Evolutionary conservation across 352 stramenopile species (phyloP).

Genomic region (Saprolegnia parasitica): DNA sequence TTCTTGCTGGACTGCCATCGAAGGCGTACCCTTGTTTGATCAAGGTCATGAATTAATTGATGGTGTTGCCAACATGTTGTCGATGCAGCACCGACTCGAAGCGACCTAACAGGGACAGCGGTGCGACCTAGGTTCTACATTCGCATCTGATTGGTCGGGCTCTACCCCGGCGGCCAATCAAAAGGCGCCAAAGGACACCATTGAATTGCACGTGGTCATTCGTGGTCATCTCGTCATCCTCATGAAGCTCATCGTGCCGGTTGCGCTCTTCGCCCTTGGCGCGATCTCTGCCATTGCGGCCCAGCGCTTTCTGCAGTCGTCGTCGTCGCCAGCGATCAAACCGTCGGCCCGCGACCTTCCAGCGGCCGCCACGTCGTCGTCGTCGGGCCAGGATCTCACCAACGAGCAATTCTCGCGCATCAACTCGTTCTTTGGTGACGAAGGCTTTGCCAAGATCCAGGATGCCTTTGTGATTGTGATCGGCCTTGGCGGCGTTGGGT

Average conservation of each 20-base stretch:
- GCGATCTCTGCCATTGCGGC: neutral
- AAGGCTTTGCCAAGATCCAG: conserved; percentile 87
- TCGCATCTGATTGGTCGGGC: too few relatives aligned
- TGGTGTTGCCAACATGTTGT: too few relatives aligned
- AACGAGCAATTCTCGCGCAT: conserved; percentile 90
- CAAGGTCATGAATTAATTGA: too few relatives aligned
- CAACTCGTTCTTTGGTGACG: conserved; percentile 91
- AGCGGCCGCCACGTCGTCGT: neutral
- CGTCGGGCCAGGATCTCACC: conserved; percentile 37
- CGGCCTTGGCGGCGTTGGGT: conserved; percentile 95
- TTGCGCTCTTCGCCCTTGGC: neutral
- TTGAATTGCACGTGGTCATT: neutral
- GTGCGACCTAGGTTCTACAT: too few relatives aligned
- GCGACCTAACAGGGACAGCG: too few relatives aligned
- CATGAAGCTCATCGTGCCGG: conserved; percentile 7
- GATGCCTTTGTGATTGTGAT: conserved; percentile 92
- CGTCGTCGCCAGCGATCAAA: too few relatives aligned
- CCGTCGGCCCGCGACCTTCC: neutral
- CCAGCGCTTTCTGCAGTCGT: neutral
- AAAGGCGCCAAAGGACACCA: neutral
- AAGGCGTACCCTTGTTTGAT: too few relatives aligned
- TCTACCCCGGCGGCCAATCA: neutral
- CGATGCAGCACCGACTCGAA: too few relatives aligned
- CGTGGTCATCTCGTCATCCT: neutral
- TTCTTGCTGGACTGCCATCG: too few relatives aligned